phyloP scores from a whole-genome alignment of 495 filamentous ascomycete genomes.

The Daldinia bambusicola region DNA sequence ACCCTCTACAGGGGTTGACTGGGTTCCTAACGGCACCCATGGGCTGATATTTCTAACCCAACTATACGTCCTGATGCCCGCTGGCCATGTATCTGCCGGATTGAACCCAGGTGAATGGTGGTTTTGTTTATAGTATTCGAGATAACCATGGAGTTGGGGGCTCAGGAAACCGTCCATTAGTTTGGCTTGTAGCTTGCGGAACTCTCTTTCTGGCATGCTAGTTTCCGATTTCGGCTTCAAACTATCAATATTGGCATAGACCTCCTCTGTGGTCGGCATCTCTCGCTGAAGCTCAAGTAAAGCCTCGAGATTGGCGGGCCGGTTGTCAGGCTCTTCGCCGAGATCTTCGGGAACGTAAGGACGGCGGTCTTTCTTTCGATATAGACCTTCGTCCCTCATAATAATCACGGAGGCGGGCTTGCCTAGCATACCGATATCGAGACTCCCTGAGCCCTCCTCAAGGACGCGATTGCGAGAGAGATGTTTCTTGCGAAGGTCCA shows the following conservation, averaged over 20 bases:
- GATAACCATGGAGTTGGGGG: slow-evolving; percentile 55
- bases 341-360: not conserved
- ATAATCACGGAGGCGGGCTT: slow-evolving; percentile 55
- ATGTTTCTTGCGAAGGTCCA: slow-evolving; percentile 42
- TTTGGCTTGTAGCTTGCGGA: slow-evolving; percentile 50
- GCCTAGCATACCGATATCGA: slow-evolving; percentile 48
- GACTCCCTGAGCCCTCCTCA: slow-evolving; percentile 19
- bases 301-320: slow-evolving; percentile 45
- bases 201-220: slow-evolving; percentile 49
- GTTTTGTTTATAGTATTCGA: slow-evolving; percentile 26
- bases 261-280: slow-evolving; percentile 42
- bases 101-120: not conserved
- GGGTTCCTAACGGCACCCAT: slow-evolving; percentile 47
- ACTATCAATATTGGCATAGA: slow-evolving; percentile 55
- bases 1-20: slow-evolving; percentile 9
- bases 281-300: slow-evolving; percentile 46
- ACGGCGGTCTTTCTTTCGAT: slow-evolving; percentile 13
- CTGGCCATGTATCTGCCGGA: not conserved
- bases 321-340: slow-evolving; percentile 16
- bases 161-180: slow-evolving; percentile 56
- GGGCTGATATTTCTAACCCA: slow-evolving; percentile 49
- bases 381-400: slow-evolving; percentile 51
- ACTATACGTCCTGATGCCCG: not conserved
- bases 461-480: slow-evolving; percentile 39
- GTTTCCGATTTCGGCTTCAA: slow-evolving; percentile 51